These are phyloP conservation scores for Aspergillus mulundensis DNA, from an alignment of 495 filamentous ascomycete genomes.

Conservation along the genomic window DNA sequence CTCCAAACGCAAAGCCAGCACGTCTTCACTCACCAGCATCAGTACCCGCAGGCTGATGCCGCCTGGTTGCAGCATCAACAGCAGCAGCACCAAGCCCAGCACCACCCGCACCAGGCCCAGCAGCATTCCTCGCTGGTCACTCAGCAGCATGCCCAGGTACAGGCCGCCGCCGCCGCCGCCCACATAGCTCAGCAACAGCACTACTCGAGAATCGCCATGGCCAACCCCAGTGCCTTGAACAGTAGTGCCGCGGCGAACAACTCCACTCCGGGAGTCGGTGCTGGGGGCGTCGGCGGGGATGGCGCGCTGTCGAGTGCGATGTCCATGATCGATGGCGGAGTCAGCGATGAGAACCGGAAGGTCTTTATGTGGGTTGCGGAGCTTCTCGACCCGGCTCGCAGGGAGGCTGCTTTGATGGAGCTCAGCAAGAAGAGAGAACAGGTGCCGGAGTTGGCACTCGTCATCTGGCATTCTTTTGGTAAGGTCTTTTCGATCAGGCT, in stretches of 20 bases:
- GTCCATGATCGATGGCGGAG: conserved; percentile 50
- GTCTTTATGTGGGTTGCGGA: conserved; percentile 93
- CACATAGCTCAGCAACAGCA: conserved; percentile 71
- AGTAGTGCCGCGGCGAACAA: conserved; percentile 44
- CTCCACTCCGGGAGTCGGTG: conserved; percentile 38
- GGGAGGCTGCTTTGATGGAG: conserved; percentile 90
- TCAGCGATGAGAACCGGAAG: conserved; percentile 88
- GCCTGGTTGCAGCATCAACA: conserved; percentile 70
- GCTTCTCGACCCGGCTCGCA: conserved; percentile 76
- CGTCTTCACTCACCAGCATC: conserved; percentile 75
- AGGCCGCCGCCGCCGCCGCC: conserved; percentile 60
- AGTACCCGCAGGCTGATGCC: conserved; percentile 71
- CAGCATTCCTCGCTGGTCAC: conserved; percentile 46
- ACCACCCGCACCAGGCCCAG: conserved; percentile 45
- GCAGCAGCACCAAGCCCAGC: conserved; percentile 66
- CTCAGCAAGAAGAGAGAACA: conserved; percentile 98
- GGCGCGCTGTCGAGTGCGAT: conserved; percentile 45
- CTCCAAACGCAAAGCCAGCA: conserved; percentile 53
- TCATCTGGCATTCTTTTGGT: conserved; percentile 99
- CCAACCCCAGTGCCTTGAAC: conserved; percentile 49
- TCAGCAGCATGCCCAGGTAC: conserved; percentile 56
- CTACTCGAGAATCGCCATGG: conserved; percentile 70
- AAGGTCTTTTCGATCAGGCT: conserved; percentile 31
- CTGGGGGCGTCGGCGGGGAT: conserved; percentile 48
- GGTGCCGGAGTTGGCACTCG: conserved; percentile 91